Conservation (phyloP, 2,329 filamentous ascomycete genomes). For the Geosmithia putterillii region DNA sequence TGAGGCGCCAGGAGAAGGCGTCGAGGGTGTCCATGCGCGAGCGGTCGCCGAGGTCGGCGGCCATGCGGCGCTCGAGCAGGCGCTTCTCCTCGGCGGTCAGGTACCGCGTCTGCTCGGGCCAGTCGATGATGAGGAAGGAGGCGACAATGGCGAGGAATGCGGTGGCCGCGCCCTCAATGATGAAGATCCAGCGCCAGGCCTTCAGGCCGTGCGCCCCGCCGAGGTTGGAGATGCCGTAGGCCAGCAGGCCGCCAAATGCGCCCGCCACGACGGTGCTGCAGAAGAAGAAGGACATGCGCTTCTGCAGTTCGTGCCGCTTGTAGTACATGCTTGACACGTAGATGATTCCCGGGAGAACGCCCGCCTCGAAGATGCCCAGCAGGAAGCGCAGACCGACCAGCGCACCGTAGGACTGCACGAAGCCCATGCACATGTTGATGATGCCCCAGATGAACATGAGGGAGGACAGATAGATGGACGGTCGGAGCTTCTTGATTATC, state of each 20-base stretch:
- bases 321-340: conserved; percentile 17
- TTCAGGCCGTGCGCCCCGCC: conserved; percentile 24
- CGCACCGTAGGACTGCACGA: conserved; percentile 17
- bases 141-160: conserved; percentile 16
- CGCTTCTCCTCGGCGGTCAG: conserved; percentile 24
- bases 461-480: conserved; percentile 21
- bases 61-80: conserved; percentile 15
- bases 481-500: conserved; percentile 27
- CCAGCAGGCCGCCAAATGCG: conserved; percentile 31
- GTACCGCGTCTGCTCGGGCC: conserved; percentile 17
- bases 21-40: conserved; percentile 34
- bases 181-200: conserved; percentile 42
- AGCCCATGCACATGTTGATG: conserved; percentile 23
- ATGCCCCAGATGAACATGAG: conserved; percentile 28
- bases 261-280: conserved; percentile 21
- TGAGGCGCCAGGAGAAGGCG: conserved; percentile 23
- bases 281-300: conserved; percentile 20
- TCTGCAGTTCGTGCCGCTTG: conserved; percentile 13
- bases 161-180: conserved; percentile 34
- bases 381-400: conserved; percentile 23
- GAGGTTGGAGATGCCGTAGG: conserved; percentile 28
- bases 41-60: conserved; percentile 20
- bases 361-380: conserved; percentile 28
- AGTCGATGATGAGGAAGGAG: conserved; percentile 28
- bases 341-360: conserved; percentile 19